Conservation (phyloP, 1,284 basidiomycete genomes). For the Meira miltonrushii region DNA sequence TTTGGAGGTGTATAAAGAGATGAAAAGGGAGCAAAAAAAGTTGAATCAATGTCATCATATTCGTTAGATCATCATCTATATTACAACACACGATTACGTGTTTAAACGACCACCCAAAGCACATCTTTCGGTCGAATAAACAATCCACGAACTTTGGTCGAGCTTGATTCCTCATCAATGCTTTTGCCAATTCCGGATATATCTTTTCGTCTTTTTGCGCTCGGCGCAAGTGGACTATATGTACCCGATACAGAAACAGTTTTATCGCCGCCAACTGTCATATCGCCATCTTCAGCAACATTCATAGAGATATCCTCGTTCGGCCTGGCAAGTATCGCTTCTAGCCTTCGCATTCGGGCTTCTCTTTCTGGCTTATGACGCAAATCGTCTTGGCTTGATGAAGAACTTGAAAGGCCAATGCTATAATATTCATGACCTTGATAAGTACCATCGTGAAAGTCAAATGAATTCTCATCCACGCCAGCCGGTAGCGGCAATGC, state of each 20-base stretch:
- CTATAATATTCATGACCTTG: conserved; percentile 75
- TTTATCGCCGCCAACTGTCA: conserved; percentile 8
- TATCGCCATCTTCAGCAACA: conserved; percentile 5
- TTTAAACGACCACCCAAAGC: conserved; percentile 28
- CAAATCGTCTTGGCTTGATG: conserved; percentile 62
- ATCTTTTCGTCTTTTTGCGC: conserved; percentile 16
- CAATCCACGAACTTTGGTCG: conserved; percentile 10
- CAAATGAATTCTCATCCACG: conserved; percentile 2
- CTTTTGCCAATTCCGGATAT: conserved; percentile 4
- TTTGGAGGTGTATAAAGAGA: conserved; percentile 27
- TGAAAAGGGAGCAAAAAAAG: neutral
- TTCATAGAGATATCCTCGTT: conserved; percentile 2
- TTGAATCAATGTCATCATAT: no score
- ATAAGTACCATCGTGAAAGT: conserved; percentile 75
- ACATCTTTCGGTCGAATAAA: conserved; percentile 29
- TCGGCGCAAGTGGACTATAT: neutral
- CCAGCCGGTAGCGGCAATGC: conserved; percentile 15
- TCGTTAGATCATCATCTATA: neutral
- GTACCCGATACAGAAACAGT: no score
- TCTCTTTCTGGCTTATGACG: conserved; percentile 27
- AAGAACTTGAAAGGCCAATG: conserved; percentile 55
- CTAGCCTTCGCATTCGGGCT: conserved; percentile 16
- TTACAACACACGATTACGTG: neutral
- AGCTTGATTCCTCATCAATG: neutral
- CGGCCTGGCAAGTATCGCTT: conserved; percentile 10